These are phyloP conservation scores for Helianthus annuus DNA, from an alignment of 129 eudicot genomes.

Conservation along the genomic window HanXRQr2.0-SUNRISE NC_035448.2:30857245-30857744, in stretches of 20 bases:
- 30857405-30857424: constrained; percentile 47
- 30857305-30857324: constrained; percentile 88
- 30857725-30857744: background rate
- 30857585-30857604: background rate
- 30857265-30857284: constrained; percentile 84
- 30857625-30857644: background rate
- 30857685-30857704: background rate
- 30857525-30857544: background rate
- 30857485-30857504: background rate
- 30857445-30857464: constrained; percentile 44
- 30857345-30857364: constrained; percentile 95
- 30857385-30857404: constrained; percentile 91
- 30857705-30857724: background rate
- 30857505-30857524: constrained; percentile 1
- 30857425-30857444: constrained; percentile 56
- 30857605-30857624: background rate
- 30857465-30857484: background rate
- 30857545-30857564: background rate
- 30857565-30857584: background rate
- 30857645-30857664: background rate
- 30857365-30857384: constrained; percentile 85
- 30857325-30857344: constrained; percentile 85
- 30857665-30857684: background rate
- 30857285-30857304: constrained; percentile 95
- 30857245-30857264: constrained; percentile 74